Percentiles rank a stretch among this genome's conserved stretches.
These are phyloP conservation scores for Nepenthes mirabilis DNA, from an alignment of 148 eudicot genomes.

Conservation along the genomic window DNA sequence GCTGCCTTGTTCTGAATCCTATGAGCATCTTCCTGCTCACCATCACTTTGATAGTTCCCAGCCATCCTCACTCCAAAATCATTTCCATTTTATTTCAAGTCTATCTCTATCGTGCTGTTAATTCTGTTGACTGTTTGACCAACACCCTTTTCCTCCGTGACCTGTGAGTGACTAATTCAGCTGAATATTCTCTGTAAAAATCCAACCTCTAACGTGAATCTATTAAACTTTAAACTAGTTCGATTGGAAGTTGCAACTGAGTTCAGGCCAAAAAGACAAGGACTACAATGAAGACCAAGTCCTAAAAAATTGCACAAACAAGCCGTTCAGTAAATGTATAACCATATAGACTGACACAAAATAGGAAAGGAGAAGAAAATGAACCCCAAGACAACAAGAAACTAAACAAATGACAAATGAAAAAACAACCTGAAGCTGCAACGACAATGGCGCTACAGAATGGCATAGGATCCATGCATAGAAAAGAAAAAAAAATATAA, in stretches of 20 bases:
- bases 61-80: slow-evolving; percentile 33
- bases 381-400: too few relatives aligned
- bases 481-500: too few relatives aligned
- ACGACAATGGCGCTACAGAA: too few relatives aligned
- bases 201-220: slow-evolving; percentile 59
- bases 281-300: background rate
- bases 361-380: too few relatives aligned
- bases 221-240: background rate
- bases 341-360: too few relatives aligned
- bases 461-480: too few relatives aligned
- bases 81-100: slow-evolving; percentile 45
- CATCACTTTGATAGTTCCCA: slow-evolving; percentile 29
- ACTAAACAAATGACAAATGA: too few relatives aligned
- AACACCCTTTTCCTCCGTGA: slow-evolving; percentile 33
- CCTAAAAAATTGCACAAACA: slow-evolving; percentile 2
- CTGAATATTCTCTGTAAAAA: slow-evolving; percentile 46
- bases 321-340: background rate
- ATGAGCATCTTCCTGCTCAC: slow-evolving; percentile 19
- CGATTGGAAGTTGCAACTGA: slow-evolving; percentile 5
- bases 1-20: slow-evolving; percentile 24
- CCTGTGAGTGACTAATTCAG: slow-evolving; percentile 33
- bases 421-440: too few relatives aligned
- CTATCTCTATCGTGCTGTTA: slow-evolving; percentile 33
- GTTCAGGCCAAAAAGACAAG: background rate
- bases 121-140: slow-evolving; percentile 29